Conservation (phyloP, 73 alveolate genomes). For the Urostyla sp. region DNA sequence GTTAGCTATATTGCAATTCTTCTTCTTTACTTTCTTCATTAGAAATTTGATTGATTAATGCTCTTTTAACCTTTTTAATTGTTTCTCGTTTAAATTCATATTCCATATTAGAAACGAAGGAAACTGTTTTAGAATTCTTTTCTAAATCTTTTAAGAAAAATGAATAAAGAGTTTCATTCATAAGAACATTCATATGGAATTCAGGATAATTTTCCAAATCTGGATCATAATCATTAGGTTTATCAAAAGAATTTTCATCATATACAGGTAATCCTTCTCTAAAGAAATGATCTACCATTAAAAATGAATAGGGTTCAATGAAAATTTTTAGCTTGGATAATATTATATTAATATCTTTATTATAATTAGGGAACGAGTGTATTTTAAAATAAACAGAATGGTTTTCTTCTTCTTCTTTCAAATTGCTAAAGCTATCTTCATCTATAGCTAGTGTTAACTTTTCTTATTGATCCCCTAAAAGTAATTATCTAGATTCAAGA, state of each 20-base stretch:
- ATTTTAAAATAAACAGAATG: neutral
- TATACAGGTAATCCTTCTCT: conserved; percentile 61
- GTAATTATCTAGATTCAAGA: conserved; percentile 1
- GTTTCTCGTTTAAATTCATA: conserved; percentile 50
- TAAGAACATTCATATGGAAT: neutral
- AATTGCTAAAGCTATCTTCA: neutral
- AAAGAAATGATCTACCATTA: conserved; percentile 63
- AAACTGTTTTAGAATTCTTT: neutral
- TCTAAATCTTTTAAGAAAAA: conserved; percentile 22
- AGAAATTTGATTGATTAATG: neutral
- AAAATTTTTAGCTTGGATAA: conserved; percentile 38
- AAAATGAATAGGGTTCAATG: conserved; percentile 47
- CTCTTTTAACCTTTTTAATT: conserved; percentile 8
- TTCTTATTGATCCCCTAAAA: conserved; percentile 3
- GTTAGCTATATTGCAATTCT: conserved; percentile 6
- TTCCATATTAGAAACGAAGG: conserved; percentile 27
- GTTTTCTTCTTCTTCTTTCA: neutral
- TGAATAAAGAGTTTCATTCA: conserved; percentile 23
- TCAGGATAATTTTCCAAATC: conserved; percentile 38
- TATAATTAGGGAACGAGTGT: conserved; percentile 52
- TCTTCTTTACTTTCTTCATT: conserved; percentile 38
- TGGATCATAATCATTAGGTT: conserved; percentile 30
- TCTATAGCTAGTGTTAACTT: neutral
- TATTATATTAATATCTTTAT: conserved; percentile 26
- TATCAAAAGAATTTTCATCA: conserved; percentile 30